Percentiles rank a stretch among this genome's conserved stretches.
These are phyloP conservation scores for Vachellia collinsii DNA, from an alignment of 306 rosid genomes.

Conservation along the genomic window DNA sequence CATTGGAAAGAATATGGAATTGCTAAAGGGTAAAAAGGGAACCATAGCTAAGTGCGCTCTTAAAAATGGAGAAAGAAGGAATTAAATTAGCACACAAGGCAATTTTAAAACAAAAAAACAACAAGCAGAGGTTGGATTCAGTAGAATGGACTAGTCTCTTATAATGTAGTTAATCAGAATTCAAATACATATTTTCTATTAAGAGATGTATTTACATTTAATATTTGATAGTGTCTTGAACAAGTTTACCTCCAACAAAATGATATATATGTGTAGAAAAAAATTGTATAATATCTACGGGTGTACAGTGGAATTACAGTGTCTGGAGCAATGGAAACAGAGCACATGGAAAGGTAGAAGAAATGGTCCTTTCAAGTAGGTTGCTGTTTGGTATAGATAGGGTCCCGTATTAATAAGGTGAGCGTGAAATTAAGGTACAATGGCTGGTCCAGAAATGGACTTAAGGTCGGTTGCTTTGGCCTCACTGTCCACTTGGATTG, in stretches of 20 bases:
- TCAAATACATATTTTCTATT: too few species aligned
- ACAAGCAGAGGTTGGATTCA: too few species aligned
- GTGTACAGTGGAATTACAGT: slow-evolving; percentile 34
- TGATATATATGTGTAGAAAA: too few species aligned
- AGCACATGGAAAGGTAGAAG: slow-evolving; percentile 41
- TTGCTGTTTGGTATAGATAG: slow-evolving; percentile 21
- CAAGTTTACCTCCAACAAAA: too few species aligned
- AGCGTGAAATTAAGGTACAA: slow-evolving; percentile 16
- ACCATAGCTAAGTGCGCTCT: not conserved
- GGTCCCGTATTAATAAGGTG: slow-evolving; percentile 8
- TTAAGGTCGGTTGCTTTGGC: not conserved
- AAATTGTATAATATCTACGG: slow-evolving; percentile 13
- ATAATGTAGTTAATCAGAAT: too few species aligned
- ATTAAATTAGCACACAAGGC: slow-evolving; percentile 18
- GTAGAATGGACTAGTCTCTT: too few species aligned
- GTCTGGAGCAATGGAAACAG: slow-evolving; percentile 40
- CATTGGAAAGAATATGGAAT: slow-evolving; percentile 39
- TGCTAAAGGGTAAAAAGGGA: slow-evolving; percentile 22
- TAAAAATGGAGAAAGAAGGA: slow-evolving; percentile 13
- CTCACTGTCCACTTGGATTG: not conserved
- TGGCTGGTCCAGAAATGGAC: slow-evolving; percentile 23
- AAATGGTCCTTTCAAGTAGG: slow-evolving; percentile 37
- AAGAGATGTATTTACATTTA: too few species aligned
- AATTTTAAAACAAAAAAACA: too few species aligned
- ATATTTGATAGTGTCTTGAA: too few species aligned